A percentile compares a stretch with the other conserved stretches of the same genome.
phyloP scores from a whole-genome alignment of 331 rosid species.

The Cydonia oblonga region DNA sequence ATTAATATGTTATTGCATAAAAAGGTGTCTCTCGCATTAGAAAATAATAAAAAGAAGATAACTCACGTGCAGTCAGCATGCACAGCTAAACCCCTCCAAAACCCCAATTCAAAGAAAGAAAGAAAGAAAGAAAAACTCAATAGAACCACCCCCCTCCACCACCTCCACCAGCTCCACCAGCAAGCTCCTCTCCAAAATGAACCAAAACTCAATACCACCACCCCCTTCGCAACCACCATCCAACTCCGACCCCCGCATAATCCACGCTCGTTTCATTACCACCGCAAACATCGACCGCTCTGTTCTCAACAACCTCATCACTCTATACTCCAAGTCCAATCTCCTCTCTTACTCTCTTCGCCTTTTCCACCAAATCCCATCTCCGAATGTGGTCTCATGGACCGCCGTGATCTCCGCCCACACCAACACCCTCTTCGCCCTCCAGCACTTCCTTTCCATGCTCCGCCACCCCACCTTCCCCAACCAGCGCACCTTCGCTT shows the following conservation, averaged over 20 bases:
- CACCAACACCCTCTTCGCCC: constrained; percentile 39
- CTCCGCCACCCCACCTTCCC: constrained; percentile 62
- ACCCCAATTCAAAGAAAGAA: background rate
- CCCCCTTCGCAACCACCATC: background rate
- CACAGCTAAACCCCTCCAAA: background rate
- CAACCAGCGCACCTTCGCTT: constrained; percentile 63
- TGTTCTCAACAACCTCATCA: constrained; percentile 46
- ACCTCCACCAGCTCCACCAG: too few species aligned
- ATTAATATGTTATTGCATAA: too few species aligned
- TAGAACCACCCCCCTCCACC: too few species aligned
- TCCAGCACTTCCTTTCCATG: constrained; percentile 64
- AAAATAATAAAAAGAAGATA: background rate
- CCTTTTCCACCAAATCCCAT: constrained; percentile 45
- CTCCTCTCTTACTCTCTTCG: constrained; percentile 33
- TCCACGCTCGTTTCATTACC: constrained; percentile 46
- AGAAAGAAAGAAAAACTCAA: too few species aligned
- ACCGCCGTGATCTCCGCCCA: constrained; percentile 60
- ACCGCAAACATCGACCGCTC: constrained; percentile 15
- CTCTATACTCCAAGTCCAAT: constrained; percentile 44
- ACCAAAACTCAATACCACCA: background rate
- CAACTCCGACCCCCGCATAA: constrained; percentile 42
- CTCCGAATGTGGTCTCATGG: constrained; percentile 74
- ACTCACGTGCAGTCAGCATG: background rate
- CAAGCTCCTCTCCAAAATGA: constrained; percentile 1
- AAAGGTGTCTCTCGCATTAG: too few species aligned